Percentiles rank a stretch among this genome's conserved stretches.
These are phyloP conservation scores for Diaporthe ilicicola DNA, from an alignment of 2,329 filamentous ascomycete genomes.

Conservation along the genomic window DNA sequence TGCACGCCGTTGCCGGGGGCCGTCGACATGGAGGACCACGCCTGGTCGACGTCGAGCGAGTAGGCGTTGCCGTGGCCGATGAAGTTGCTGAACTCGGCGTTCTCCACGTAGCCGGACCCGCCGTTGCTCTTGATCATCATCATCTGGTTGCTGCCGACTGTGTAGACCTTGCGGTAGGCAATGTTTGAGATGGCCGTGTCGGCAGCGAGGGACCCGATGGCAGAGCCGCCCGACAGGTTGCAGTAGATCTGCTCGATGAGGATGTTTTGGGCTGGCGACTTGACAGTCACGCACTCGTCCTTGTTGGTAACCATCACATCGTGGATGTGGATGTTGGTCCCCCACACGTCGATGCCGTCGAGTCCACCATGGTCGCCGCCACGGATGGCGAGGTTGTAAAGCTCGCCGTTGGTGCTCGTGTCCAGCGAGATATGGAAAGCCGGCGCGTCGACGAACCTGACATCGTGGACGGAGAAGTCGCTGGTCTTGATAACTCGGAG, in stretches of 20 bases:
- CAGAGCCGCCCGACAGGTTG: slow-evolving; percentile 66
- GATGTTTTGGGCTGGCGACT: slow-evolving; percentile 60
- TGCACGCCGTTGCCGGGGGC: slow-evolving; percentile 57
- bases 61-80: slow-evolving; percentile 68
- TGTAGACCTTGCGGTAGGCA: slow-evolving; percentile 65
- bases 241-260: slow-evolving; percentile 67
- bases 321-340: slow-evolving; percentile 63
- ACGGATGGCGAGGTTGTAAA: slow-evolving; percentile 61
- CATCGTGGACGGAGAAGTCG: slow-evolving; percentile 58
- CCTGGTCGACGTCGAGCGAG: slow-evolving; percentile 63
- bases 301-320: slow-evolving; percentile 69
- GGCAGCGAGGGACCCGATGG: slow-evolving; percentile 61
- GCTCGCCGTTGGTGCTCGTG: slow-evolving; percentile 56
- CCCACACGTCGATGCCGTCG: slow-evolving; percentile 64
- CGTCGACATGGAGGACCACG: slow-evolving; percentile 49
- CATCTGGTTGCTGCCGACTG: slow-evolving; percentile 68
- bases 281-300: slow-evolving; percentile 56
- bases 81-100: slow-evolving; percentile 64
- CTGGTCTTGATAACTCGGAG: slow-evolving; percentile 43
- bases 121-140: slow-evolving; percentile 70
- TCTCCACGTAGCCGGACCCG: slow-evolving; percentile 60
- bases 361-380: slow-evolving; percentile 57
- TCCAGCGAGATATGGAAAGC: slow-evolving; percentile 58
- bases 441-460: slow-evolving; percentile 57
- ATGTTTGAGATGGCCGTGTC: slow-evolving; percentile 58